Base-by-base conservation (phyloP, 75 land plant genomes). In the Pinus taeda region DNA sequence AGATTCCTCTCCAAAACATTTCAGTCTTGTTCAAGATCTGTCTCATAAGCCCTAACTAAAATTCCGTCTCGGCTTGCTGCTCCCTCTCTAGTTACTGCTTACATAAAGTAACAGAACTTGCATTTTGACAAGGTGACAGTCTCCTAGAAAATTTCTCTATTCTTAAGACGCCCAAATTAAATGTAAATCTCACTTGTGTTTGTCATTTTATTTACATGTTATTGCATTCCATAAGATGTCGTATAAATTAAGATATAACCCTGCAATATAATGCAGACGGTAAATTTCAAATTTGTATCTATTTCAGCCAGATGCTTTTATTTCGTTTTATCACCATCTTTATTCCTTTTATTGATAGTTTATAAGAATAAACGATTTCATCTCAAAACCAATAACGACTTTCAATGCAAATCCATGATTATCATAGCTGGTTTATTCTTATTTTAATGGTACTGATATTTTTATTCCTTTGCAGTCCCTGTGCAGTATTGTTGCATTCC, bases 401-500 rank as follows among this genome's bases (percentile, higher is more conserved):
- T 49, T 49, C 55, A 49, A 49, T 49, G 55, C 9, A 49, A 49
- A 49, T 9, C 2, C 2, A 11, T 49, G 55, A 9, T 49, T 49
- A 22, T 37, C 20, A 49, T 9, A 49, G 4, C 22, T 63, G 66
- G 15, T 24, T 33, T 26, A 75, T 24, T 26, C 2, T 4, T 69
- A 9, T 60, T 64, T 26, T 75, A 61, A 30, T 56, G 37, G 26
- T 17, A 42, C 76, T 30, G 53, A 22, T 15, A 37, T 55, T 79
- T 55, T 53, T 37, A 53, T 75, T 30, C 57, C 13, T 57, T 74
- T 72, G 77, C 95, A 93, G 98, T 93, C 88, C 60, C 84, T 95
- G 20, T 91, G 90, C 60, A 95, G 98, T 73, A 6, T 74, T 74
- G 97, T 94, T 29, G 97, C 97, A 17, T 94, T 94, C 80, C 89